Conservation (phyloP, 2,329 filamentous ascomycete species). For the Fusarium sp. region DNA sequence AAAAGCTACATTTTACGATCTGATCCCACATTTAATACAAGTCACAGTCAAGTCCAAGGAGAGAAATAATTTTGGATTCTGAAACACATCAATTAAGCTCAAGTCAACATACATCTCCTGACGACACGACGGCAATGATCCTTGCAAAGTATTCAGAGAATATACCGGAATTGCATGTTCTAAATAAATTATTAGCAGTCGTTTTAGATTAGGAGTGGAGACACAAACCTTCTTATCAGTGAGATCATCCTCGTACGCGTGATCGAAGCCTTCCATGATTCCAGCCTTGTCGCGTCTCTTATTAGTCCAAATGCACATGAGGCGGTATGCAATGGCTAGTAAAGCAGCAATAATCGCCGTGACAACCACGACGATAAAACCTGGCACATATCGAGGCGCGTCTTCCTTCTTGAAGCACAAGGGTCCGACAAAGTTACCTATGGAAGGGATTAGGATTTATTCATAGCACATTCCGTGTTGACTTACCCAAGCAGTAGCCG, state of each 20-base stretch:
- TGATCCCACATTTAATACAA: not conserved
- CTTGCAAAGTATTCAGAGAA: not conserved
- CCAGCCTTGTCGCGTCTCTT: constrained; percentile 59
- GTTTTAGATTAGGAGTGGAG: rapidly evolving
- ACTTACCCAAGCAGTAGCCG: constrained; percentile 63
- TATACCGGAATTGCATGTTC: constrained; percentile 44
- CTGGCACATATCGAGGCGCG: constrained; percentile 57
- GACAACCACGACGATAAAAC: constrained; percentile 58
- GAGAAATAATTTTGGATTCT: not conserved
- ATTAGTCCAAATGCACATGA: constrained; percentile 62
- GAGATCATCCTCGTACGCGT: constrained; percentile 67
- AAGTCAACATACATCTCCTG: not conserved
- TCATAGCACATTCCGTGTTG: too few relatives aligned
- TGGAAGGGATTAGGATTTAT: not conserved
- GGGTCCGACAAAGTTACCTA: constrained; percentile 61
- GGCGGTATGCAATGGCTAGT: constrained; percentile 60
- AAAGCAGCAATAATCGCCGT: constrained; percentile 50
- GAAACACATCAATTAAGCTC: not conserved
- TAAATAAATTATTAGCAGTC: constrained; percentile 7
- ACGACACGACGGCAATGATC: not conserved
- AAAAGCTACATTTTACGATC: not conserved
- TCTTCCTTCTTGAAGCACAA: constrained; percentile 59
- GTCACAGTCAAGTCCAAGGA: not conserved
- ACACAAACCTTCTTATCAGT: constrained; percentile 57
- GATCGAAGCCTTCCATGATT: constrained; percentile 63